Evolutionary conservation across 2,329 filamentous ascomycete genomes (phyloP), one percentile per base, ranked within the genome.

Genomic region (Diaporthe sp.): DNA sequence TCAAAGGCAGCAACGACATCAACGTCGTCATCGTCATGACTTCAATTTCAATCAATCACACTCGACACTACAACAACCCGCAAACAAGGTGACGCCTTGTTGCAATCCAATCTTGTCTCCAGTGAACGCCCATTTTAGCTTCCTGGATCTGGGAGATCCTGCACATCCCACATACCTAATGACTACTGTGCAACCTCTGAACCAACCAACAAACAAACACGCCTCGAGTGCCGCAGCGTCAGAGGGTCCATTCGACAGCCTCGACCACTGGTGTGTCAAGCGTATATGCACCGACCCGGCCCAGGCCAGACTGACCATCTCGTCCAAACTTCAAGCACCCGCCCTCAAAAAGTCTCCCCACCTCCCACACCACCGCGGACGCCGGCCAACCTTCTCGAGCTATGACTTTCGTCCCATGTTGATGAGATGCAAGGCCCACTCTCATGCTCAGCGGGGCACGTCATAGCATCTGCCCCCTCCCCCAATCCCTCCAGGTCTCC

Each of bases 361-460:
- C 63, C 63, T 66, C 30, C 22, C 63, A 66, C 44, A 50, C 30
- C 63, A 68, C 47, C 32, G 63, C 63, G n/a, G 44, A 53, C 32
- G n/a, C 32, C 47, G 32, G 63, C 47, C 63, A 68, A 51, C 44
- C 63, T 68, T 68, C 22, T 51, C 35, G 13, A 68, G 63, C 63
- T 68, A 53, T 68, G 63, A 68, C 63, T 53, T 61, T 53, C 63
- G 63, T 53, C 63, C 63, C 63, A 68, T 53, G 47, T 68, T 68
- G 50, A 68, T 68, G 44, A 68, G 63, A 53, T 68, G 63, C 63
- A 68, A 39, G 63, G 47, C 63, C 63, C 47, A 53, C 63, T 53
- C 63, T 39, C 63, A 53, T 4, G 47, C 63, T 25, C 32, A n/a
- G 47, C 32, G 63, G 63, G 63, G 63, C 63, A 68, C 63, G 63